phyloP scores from a whole-genome alignment of 257 asterid species.

The Solanum etuberosum region DNA sequence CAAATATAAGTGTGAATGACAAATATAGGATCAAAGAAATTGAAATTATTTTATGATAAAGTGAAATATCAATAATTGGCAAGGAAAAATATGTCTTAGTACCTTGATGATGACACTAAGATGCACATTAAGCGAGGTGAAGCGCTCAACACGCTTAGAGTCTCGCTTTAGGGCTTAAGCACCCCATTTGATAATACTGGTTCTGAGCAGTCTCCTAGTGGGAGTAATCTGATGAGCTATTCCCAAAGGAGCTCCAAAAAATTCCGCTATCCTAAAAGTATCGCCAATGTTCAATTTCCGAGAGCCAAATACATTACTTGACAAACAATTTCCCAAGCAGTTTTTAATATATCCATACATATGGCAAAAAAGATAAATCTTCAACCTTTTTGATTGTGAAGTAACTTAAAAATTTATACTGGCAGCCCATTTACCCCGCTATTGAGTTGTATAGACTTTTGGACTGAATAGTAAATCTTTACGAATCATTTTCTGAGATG shows the following conservation, averaged over 20 bases:
- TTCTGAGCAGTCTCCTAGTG: neutral
- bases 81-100: too few relatives aligned
- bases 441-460: neutral
- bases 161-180: neutral
- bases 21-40: too few relatives aligned
- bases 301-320: neutral
- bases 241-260: neutral
- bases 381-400: neutral
- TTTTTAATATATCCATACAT: neutral
- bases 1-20: too few relatives aligned
- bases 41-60: too few relatives aligned
- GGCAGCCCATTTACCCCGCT: neutral
- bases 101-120: too few relatives aligned
- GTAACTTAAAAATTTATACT: neutral
- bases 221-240: neutral
- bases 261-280: neutral
- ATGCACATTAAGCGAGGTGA: neutral
- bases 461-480: neutral
- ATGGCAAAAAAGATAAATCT: neutral
- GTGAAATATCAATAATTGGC: too few relatives aligned
- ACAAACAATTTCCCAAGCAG: neutral
- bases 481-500: neutral
- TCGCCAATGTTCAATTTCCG: neutral
- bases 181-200: too few relatives aligned
- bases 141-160: neutral